Percentiles rank a stretch among this genome's conserved stretches.
These are phyloP conservation scores for Mucor sp. DNA, from an alignment of 371 early-diverging fungal genomes.

Conservation along the genomic window DNA sequence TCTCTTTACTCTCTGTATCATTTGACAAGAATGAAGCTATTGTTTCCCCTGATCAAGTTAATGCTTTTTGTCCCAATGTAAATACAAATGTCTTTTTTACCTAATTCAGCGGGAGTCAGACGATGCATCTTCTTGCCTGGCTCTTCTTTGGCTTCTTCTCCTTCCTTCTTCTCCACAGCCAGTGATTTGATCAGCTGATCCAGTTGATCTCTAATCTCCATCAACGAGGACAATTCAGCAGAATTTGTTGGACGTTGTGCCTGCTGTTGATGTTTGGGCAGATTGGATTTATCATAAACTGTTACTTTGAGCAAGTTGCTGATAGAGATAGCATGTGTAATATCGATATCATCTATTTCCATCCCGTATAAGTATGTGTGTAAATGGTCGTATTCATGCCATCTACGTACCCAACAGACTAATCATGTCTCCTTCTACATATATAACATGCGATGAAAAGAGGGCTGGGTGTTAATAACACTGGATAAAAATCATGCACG, in stretches of 20 bases:
- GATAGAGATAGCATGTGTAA: constrained; percentile 55
- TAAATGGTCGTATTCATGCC: not conserved
- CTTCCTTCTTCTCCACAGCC: not conserved
- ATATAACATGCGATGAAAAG: not conserved
- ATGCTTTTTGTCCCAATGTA: too few species aligned
- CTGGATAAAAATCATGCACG: not conserved
- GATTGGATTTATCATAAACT: constrained; percentile 36
- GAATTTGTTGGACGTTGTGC: not conserved
- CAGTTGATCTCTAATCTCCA: constrained; percentile 17
- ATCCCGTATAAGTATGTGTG: not conserved
- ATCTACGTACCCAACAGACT: constrained; percentile 39
- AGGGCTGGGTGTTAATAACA: not conserved
- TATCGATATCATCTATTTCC: constrained; percentile 54
- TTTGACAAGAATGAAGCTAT: constrained; percentile 1
- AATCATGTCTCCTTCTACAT: constrained; percentile 58
- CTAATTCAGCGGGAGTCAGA: constrained; percentile 21
- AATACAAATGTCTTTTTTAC: not conserved
- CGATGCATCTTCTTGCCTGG: not conserved
- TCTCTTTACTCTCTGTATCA: not conserved
- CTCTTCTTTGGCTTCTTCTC: not conserved
- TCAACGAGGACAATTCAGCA: not conserved
- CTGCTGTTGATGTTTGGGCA: not conserved
- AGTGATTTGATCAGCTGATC: constrained; percentile 9
- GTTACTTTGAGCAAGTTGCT: constrained; percentile 55
- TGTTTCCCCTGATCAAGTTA: not conserved